Percentiles rank a stretch among this genome's conserved stretches.
Conservation (phyloP, 2,329 filamentous ascomycete genomes). For the Xylariaceae sp. region DNA sequence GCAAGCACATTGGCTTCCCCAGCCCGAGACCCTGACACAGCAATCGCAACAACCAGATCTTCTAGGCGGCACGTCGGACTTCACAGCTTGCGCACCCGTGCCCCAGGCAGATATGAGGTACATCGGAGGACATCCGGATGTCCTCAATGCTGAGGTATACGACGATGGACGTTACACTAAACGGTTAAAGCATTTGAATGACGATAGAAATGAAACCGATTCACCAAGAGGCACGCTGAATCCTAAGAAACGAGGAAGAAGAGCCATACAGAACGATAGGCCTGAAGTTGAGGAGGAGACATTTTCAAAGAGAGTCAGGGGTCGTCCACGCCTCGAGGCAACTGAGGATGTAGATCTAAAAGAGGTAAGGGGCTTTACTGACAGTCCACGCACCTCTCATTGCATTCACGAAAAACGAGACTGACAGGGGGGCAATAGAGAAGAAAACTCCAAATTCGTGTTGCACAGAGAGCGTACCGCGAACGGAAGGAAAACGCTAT, state of each 20-base stretch:
- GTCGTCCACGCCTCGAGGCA: conserved; percentile 72
- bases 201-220: no score
- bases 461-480: conserved; percentile 82
- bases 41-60: conserved; percentile 5
- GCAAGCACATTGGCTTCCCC: conserved; percentile 4
- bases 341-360: conserved; percentile 76
- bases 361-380: conserved; percentile 13
- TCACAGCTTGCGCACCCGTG: conserved; percentile 3
- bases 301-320: conserved; percentile 66
- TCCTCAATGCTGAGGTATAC: conserved; percentile 48
- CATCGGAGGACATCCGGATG: conserved; percentile 38
- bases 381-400: neutral
- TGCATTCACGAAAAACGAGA: no score
- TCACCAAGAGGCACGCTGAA: no score
- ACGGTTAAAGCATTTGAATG: neutral
- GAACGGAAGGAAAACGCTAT: conserved; percentile 83
- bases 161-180: conserved; percentile 33
- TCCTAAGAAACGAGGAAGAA: conserved; percentile 35
- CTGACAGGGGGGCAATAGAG: conserved; percentile 47
- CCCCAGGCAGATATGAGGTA: conserved; percentile 25
- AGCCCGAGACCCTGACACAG: neutral
- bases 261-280: conserved; percentile 28
- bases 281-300: conserved; percentile 45
- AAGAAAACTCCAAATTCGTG: conserved; percentile 80
- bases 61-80: conserved; percentile 3